Evolutionary conservation across 345 rosid genomes (phyloP).

Genomic region (Hevea brasiliensis): DNA sequence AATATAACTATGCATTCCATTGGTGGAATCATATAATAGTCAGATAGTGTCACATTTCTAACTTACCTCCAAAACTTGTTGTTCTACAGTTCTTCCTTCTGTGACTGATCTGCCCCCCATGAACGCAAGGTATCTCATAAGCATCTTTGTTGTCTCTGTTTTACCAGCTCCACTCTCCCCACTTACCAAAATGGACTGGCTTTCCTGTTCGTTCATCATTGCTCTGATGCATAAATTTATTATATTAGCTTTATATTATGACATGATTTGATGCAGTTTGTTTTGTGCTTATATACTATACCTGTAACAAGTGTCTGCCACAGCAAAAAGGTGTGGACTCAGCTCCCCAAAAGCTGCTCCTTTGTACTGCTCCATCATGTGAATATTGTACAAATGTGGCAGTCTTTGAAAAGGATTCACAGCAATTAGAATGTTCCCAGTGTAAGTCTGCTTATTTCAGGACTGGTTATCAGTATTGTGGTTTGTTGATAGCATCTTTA

Average conservation of each 20-base stretch:
- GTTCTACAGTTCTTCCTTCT: slow-evolving; percentile 78
- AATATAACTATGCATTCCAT: slow-evolving; percentile 16
- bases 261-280: background rate
- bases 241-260: background rate
- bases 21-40: slow-evolving; percentile 11
- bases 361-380: slow-evolving; percentile 66
- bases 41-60: background rate
- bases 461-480: slow-evolving; percentile 24
- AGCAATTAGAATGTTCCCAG: slow-evolving; percentile 62
- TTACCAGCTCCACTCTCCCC: slow-evolving; percentile 98
- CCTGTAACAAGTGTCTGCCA: slow-evolving; percentile 65
- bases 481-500: background rate
- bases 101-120: slow-evolving; percentile 75
- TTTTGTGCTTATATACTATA: slow-evolving; percentile 8
- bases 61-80: slow-evolving; percentile 73
- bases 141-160: slow-evolving; percentile 92
- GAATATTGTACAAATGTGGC: slow-evolving; percentile 56
- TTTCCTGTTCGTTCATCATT: slow-evolving; percentile 66
- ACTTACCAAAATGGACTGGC: slow-evolving; percentile 73
- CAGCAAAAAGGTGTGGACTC: slow-evolving; percentile 62
- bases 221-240: slow-evolving; percentile 41
- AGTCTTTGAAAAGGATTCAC: slow-evolving; percentile 64
- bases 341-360: slow-evolving; percentile 67
- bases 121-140: slow-evolving; percentile 88
- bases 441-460: slow-evolving; percentile 53